These are phyloP conservation scores for Talaromyces piceae DNA, from an alignment of 2,329 filamentous ascomycete species.

Conservation along the genomic window DNA sequence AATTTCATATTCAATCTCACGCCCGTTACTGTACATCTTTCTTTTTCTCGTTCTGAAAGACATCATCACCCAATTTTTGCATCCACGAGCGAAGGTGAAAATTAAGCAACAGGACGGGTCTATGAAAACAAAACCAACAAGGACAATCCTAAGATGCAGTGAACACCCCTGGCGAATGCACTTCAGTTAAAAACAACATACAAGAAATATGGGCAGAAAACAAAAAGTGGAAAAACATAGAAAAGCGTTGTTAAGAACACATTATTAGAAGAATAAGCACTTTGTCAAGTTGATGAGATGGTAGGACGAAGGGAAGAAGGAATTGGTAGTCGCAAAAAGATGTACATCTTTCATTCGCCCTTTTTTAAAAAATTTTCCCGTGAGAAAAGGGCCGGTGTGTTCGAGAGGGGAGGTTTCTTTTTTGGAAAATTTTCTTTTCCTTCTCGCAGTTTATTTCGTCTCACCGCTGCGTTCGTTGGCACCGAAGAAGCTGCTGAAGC, in stretches of 20 bases:
- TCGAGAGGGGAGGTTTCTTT: not conserved
- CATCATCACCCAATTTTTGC: slow-evolving; percentile 1
- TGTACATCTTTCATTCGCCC: not conserved
- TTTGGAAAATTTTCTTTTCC: not conserved
- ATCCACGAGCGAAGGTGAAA: not conserved
- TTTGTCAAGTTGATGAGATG: not conserved
- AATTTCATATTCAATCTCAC: not conserved
- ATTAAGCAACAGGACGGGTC: not conserved
- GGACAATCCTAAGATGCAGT: slow-evolving; percentile 1
- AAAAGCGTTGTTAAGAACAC: slow-evolving; percentile 6
- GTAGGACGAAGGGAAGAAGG: not conserved
- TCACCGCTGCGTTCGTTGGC: slow-evolving; percentile 18
- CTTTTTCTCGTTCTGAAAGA: too few relatives aligned
- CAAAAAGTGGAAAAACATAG: slow-evolving; percentile 4
- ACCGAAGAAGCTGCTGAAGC: slow-evolving; percentile 54
- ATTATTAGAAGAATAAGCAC: slow-evolving; percentile 6
- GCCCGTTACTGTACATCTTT: slow-evolving; percentile 1
- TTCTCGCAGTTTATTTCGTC: slow-evolving; percentile 7
- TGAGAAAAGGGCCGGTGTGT: not conserved
- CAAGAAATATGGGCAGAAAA: not conserved
- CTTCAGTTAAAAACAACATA: slow-evolving; percentile 1
- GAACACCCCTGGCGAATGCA: slow-evolving; percentile 8
- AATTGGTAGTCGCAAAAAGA: not conserved
- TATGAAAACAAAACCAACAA: slow-evolving; percentile 2
- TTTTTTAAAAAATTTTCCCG: not conserved